Evolutionary conservation across 2,329 filamentous ascomycete species (phyloP).

Genomic region (Cercospora citrullina): DNA sequence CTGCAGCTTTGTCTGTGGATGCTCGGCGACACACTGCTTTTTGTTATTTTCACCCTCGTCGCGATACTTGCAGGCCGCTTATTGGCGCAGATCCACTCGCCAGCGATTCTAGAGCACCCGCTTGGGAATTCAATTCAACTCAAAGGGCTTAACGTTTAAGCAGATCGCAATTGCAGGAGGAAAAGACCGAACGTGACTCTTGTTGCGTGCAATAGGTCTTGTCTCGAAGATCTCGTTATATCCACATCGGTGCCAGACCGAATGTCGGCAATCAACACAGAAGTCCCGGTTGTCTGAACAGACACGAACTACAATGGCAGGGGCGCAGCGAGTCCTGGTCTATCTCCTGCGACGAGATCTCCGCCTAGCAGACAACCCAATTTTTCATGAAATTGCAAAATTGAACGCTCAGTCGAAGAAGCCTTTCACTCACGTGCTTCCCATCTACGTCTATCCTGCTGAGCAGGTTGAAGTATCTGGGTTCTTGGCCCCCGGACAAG

Average conservation of each 20-base stretch:
- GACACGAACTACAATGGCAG: conserved; percentile 11
- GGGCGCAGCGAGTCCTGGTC: conserved; percentile 55
- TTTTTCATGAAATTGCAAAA: conserved; percentile 60
- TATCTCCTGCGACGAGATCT: conserved; percentile 73
- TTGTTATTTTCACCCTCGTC: not conserved
- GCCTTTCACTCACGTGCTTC: conserved; percentile 65
- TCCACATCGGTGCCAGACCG: not conserved
- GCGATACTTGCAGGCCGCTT: not conserved
- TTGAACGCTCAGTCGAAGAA: conserved; percentile 50
- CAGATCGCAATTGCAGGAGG: not conserved
- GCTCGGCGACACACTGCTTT: not conserved
- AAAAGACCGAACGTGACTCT: not conserved
- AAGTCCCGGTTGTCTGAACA: not conserved
- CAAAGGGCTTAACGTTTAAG: not conserved
- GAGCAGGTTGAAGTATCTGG: conserved; percentile 74
- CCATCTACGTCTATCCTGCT: conserved; percentile 67
- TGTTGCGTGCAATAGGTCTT: not conserved
- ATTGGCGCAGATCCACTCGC: not conserved
- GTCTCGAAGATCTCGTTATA: not conserved
- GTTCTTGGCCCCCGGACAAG: conserved; percentile 58
- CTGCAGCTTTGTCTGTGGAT: conserved; percentile 7
- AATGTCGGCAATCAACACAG: not conserved
- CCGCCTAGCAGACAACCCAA: conserved; percentile 71
- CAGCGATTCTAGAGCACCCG: not conserved
- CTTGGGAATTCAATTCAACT: not conserved